Evolutionary conservation across 306 rosid genomes (phyloP).

Genomic region (Abrus precatorius): DNA sequence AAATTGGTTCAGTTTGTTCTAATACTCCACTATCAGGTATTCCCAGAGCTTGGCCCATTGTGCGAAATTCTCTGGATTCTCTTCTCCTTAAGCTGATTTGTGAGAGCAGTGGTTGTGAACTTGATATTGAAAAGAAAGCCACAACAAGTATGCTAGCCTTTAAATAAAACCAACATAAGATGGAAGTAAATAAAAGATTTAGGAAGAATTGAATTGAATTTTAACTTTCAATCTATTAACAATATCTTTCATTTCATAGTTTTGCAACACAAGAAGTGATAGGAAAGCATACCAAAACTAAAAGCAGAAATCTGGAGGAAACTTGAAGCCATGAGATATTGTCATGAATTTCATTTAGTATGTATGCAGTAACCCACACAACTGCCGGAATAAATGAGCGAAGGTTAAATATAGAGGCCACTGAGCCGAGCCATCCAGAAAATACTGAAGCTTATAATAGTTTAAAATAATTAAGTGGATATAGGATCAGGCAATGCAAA

Average conservation of each 20-base stretch:
- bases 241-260: constrained; percentile 28
- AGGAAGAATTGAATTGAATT: constrained; percentile 33
- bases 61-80: constrained; percentile 69
- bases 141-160: constrained; percentile 90
- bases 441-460: constrained; percentile 2
- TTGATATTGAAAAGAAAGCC: constrained; percentile 89
- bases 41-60: constrained; percentile 98
- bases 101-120: constrained; percentile 95
- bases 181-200: constrained; percentile 43
- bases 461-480: constrained; percentile 16
- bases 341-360: constrained; percentile 86
- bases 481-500: constrained; percentile 30
- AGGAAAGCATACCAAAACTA: constrained; percentile 69
- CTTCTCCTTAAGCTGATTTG: constrained; percentile 92
- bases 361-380: constrained; percentile 82
- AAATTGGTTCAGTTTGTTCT: constrained; percentile 61
- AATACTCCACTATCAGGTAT: constrained; percentile 89
- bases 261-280: constrained; percentile 22
- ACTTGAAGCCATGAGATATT: constrained; percentile 86
- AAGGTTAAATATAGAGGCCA: constrained; percentile 39
- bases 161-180: constrained; percentile 50
- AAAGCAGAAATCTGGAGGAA: constrained; percentile 83
- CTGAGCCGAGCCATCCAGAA: constrained; percentile 11
- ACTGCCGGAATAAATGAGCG: constrained; percentile 64
- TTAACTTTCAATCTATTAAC: constrained; percentile 37